Conservation (phyloP, 164 flowering plant genomes). For the Nymphaea thermarum region DNA sequence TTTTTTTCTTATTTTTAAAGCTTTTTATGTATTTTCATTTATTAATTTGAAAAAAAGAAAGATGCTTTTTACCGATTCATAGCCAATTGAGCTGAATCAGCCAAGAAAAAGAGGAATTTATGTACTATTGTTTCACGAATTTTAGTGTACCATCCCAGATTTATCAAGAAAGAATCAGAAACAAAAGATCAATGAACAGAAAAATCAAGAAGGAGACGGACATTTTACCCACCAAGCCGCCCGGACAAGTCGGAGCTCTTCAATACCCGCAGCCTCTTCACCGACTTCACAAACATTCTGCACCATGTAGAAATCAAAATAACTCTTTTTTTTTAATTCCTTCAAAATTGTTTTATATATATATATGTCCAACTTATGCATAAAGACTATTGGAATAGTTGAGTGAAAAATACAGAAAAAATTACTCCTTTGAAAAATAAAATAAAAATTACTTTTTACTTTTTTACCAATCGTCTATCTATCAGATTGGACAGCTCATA, state of each 20-base stretch:
- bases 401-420: background rate
- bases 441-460: too few species aligned
- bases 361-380: background rate
- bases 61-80: too few species aligned
- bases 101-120: too few species aligned
- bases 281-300: constrained; percentile 55
- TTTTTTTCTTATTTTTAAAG: too few species aligned
- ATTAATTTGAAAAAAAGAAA: too few species aligned
- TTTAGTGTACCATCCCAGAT: background rate
- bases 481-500: too few species aligned
- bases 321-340: too few species aligned
- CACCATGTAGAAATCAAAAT: background rate
- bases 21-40: too few species aligned
- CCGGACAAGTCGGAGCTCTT: constrained; percentile 34
- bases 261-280: constrained; percentile 43
- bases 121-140: background rate
- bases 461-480: too few species aligned
- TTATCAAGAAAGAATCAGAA: background rate
- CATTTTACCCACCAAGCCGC: constrained; percentile 19
- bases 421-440: background rate
- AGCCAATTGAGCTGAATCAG: too few species aligned
- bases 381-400: background rate
- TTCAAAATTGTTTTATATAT: background rate
- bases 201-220: background rate
- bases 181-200: background rate